Evolutionary conservation across 306 rosid species (phyloP).

Genomic region (Luffa acutangula): DNA sequence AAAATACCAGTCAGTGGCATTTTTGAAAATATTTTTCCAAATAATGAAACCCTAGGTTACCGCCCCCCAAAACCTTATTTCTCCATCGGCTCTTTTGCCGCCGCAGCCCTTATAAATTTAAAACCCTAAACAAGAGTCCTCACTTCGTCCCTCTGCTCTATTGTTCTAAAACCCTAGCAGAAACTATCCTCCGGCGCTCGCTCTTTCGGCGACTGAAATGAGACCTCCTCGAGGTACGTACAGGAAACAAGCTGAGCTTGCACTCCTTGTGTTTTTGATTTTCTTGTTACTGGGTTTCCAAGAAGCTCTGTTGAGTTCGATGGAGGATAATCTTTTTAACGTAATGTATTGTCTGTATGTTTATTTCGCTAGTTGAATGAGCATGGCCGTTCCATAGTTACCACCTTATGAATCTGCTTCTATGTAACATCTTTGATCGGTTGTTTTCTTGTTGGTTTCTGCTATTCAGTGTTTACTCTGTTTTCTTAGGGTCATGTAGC

Average conservation of each 20-base stretch:
- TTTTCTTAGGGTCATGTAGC: background rate
- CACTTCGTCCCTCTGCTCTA: background rate
- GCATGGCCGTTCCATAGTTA: background rate
- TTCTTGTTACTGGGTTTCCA: background rate
- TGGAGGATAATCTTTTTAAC: background rate
- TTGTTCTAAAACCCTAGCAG: background rate
- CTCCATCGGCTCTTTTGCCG: background rate
- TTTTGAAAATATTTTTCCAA: background rate
- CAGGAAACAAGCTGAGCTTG: background rate
- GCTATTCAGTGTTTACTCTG: background rate
- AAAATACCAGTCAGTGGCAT: background rate
- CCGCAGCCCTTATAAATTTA: background rate
- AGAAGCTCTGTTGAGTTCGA: background rate
- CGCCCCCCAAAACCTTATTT: background rate
- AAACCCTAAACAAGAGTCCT: background rate
- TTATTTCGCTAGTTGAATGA: background rate
- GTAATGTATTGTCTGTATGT: background rate
- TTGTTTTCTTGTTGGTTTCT: background rate
- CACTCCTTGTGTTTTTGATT: background rate
- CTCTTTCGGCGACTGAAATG: background rate
- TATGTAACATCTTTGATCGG: background rate
- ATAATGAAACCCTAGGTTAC: background rate
- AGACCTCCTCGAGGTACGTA: slow-evolving; percentile 2
- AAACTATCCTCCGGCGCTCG: background rate
- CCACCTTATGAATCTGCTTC: background rate